Base-by-base conservation (phyloP, 495 filamentous ascomycete genomes). In the Daldinia caldariorum region DNA sequence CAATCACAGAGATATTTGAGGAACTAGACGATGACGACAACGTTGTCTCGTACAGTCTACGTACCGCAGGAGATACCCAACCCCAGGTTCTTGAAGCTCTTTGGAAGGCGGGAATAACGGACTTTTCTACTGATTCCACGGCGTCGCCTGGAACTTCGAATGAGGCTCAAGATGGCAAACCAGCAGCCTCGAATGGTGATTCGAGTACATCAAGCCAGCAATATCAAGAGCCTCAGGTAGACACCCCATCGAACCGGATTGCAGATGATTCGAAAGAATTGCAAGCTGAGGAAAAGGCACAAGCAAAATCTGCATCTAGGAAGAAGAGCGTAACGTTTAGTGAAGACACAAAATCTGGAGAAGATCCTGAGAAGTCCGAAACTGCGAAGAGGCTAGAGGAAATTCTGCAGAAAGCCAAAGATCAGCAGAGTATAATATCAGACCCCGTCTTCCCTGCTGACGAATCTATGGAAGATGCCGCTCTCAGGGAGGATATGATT, bases 1-100 rank as follows among this genome's bases (percentile, higher is more conserved):
- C 93, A 3, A 84, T 97, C 58, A 91, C 88, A 20, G 94, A 97
- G 58, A 97, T 99, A 65, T 79, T 89, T 45, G 94, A 99, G 78
- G 90, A 97, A 79, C 82, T 99, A 50, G 95, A 99, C 76, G 94
- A 97, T 18, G 89, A 97, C 16, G 95, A 88, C 16, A 94, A 97
- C 73, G 85, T 98, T 10, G 81, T 97, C 34, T 89, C 86, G 0
- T 89, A 81, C 59, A 83, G 82, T 31, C 80, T 88, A 7, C 87
- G 88, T 10, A 85, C 76, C 1, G 87, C 92, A 0, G 88, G 87
- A 18, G 85, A 90, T 49, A 79, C 83, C 7, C 84, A 88, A 49
- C 78, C 88, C 1, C 84, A 90, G 61, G 75, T 94, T 13, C 67
- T 91, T 20, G 88, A 93, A 14, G 84, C 88, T 1, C 75, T 97